These are phyloP conservation scores for Neurospora sp. DNA, from an alignment of 495 filamentous ascomycete species.

Conservation along the genomic window DNA sequence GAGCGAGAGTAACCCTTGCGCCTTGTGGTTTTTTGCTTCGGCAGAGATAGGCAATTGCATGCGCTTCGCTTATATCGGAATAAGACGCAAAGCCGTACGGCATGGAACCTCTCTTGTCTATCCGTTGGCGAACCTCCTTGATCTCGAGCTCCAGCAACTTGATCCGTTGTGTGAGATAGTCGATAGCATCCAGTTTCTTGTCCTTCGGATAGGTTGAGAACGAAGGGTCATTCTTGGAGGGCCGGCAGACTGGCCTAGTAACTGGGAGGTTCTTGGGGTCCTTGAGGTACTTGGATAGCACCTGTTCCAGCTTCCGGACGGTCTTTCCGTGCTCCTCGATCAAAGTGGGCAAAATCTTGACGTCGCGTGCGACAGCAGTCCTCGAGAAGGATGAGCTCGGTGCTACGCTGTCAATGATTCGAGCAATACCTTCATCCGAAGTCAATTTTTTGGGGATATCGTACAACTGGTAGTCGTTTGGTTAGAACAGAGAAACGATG, in stretches of 20 bases:
- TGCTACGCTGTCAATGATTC: constrained; percentile 64
- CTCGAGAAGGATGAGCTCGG: constrained; percentile 67
- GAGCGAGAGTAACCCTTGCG: constrained; percentile 67
- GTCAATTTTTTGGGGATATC: constrained; percentile 66
- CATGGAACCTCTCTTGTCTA: constrained; percentile 81
- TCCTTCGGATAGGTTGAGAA: constrained; percentile 48
- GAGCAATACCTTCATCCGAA: constrained; percentile 77
- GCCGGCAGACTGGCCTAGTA: constrained; percentile 67
- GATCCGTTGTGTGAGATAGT: constrained; percentile 82
- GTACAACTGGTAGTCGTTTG: constrained; percentile 48
- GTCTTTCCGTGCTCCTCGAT: constrained; percentile 75
- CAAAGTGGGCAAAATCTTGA: constrained; percentile 73
- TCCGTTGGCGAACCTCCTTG: constrained; percentile 64
- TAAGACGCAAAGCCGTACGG: constrained; percentile 93
- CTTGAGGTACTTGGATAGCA: constrained; percentile 81
- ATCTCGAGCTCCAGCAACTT: constrained; percentile 73
- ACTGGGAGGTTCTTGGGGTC: constrained; percentile 73
- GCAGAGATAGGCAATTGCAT: constrained; percentile 72
- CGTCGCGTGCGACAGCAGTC: constrained; percentile 79
- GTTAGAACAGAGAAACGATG: constrained; percentile 6
- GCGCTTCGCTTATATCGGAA: constrained; percentile 75
- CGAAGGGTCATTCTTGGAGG: constrained; percentile 59
- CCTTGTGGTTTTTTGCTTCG: constrained; percentile 75
- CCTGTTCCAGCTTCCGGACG: constrained; percentile 71
- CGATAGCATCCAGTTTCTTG: constrained; percentile 84